These are phyloP conservation scores for Sarocladium kiliense DNA, from an alignment of 2,329 filamentous ascomycete species.

Conservation along the genomic window DNA sequence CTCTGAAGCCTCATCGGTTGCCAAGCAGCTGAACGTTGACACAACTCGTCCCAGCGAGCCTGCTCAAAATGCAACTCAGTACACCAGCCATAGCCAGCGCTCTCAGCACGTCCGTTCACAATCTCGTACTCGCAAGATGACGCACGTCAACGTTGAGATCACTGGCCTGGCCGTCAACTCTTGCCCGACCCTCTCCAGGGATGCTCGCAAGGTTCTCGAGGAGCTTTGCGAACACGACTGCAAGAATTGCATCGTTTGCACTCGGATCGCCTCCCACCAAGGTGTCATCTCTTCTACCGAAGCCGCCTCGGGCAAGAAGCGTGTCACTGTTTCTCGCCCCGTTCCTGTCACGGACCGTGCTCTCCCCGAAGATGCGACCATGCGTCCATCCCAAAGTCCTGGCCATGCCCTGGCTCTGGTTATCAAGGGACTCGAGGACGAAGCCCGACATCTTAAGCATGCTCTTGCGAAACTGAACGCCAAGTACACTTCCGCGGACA, in stretches of 20 bases:
- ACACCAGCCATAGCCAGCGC: slow-evolving; percentile 20
- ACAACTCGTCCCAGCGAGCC: background rate
- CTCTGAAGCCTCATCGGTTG: background rate
- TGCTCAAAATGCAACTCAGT: slow-evolving; percentile 10
- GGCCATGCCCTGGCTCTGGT: slow-evolving; percentile 73
- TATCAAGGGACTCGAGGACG: slow-evolving; percentile 76
- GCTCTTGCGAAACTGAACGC: slow-evolving; percentile 58
- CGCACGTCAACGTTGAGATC: slow-evolving; percentile 4
- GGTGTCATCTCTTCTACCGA: slow-evolving; percentile 32
- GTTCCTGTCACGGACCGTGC: slow-evolving; percentile 43
- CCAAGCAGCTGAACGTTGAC: slow-evolving; percentile 6
- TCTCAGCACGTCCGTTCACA: slow-evolving; percentile 20
- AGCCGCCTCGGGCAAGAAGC: slow-evolving; percentile 44
- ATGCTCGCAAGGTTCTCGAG: slow-evolving; percentile 49
- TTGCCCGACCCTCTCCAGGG: slow-evolving; percentile 43
- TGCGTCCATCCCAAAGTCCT: slow-evolving; percentile 65
- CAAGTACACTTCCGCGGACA: slow-evolving; percentile 62
- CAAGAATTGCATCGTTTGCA: slow-evolving; percentile 53
- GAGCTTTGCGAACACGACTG: slow-evolving; percentile 49
- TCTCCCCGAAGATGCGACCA: slow-evolving; percentile 38
- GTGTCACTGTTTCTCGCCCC: slow-evolving; percentile 58
- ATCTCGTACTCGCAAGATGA: slow-evolving; percentile 16
- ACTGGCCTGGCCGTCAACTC: slow-evolving; percentile 14
- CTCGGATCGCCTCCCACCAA: slow-evolving; percentile 44
- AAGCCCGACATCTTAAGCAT: slow-evolving; percentile 70